Evolutionary conservation across 306 rosid species (phyloP).

Genomic region (Rubus parviflorus): DNA sequence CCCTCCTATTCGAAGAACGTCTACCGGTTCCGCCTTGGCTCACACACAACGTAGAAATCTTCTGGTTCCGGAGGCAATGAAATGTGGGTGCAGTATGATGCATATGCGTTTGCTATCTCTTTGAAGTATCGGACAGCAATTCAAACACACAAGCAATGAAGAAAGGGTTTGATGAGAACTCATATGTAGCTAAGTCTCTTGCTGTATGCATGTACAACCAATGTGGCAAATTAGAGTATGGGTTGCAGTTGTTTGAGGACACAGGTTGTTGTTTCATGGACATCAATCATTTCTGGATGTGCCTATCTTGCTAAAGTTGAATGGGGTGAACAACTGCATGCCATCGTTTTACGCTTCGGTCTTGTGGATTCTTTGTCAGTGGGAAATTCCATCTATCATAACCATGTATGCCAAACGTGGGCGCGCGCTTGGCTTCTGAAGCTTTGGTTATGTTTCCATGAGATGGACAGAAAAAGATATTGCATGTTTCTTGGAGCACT

Average conservation of each 20-base stretch:
- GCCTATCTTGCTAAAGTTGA: slow-evolving; percentile 54
- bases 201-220: slow-evolving; percentile 62
- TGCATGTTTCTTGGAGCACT: slow-evolving; percentile 90
- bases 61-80: slow-evolving; percentile 23
- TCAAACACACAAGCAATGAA: slow-evolving; percentile 55
- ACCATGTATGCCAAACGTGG: slow-evolving; percentile 72
- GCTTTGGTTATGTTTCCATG: slow-evolving; percentile 57
- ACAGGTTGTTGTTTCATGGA: slow-evolving; percentile 86
- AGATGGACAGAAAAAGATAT: slow-evolving; percentile 57
- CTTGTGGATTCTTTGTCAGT: slow-evolving; percentile 55
- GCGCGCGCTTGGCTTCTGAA: slow-evolving; percentile 41
- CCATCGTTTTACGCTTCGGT: slow-evolving; percentile 54
- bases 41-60: slow-evolving; percentile 19
- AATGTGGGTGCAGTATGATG: slow-evolving; percentile 66
- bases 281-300: slow-evolving; percentile 62
- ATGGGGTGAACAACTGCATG: slow-evolving; percentile 69
- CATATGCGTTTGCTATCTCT: slow-evolving; percentile 59
- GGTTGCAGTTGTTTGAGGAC: slow-evolving; percentile 55
- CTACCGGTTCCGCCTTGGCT: slow-evolving; percentile 32
- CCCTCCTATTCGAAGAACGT: slow-evolving; percentile 29
- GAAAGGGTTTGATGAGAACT: slow-evolving; percentile 62
- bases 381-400: slow-evolving; percentile 54
- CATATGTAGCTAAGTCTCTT: slow-evolving; percentile 63
- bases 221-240: slow-evolving; percentile 67
- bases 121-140: slow-evolving; percentile 57